Base-by-base conservation (phyloP, 305 asterid genomes). In the Rubia balearica region DNA sequence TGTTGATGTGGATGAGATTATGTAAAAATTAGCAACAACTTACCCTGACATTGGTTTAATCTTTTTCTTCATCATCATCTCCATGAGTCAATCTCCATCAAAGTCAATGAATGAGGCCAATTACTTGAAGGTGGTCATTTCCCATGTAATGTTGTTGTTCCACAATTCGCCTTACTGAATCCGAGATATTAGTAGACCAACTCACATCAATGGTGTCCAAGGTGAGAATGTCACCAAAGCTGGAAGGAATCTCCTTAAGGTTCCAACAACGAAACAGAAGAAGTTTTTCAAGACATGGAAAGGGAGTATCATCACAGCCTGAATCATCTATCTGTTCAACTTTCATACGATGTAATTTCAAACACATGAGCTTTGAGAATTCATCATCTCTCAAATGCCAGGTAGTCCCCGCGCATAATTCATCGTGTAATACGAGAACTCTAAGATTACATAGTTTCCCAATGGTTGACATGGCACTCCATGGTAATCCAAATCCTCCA, bases 391-490 rank as follows among this genome's bases (percentile, higher is more conserved):
- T 19, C 45, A 61, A 61, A 13, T 61, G 43, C 67, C 67, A 61
- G 9, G 46, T 62, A 11, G 46, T 36, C 67, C 67, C 67, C 45
- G 8, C 6, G 14, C 45, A 33, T 5, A 45, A 48, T 48, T 48
- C 67, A 9, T 10, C 11, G 12, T 13, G 10, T 36, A 62, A 62
- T 36, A 30, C 19, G 21, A 62, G 46, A 33, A 62, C 67, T 19
- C 11, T 1, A 8, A 62, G 67, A 36, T 62, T 62, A 6, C 24
- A 42, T 7, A 62, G 46, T 24, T 33, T 62, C 24, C 67, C 67
- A 36, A 62, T 12, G 7, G 67, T 16, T 62, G 67, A 62, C 67
- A 62, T 62, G 46, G 67, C 67, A 14, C 46, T 62, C 67, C 67
- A 62, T 12, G 67, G 67, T 14, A 33, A 22, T 62, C 22, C 46